Conservation (phyloP, 2,329 filamentous ascomycete species). For the Cyphellophora attinorum region DNA sequence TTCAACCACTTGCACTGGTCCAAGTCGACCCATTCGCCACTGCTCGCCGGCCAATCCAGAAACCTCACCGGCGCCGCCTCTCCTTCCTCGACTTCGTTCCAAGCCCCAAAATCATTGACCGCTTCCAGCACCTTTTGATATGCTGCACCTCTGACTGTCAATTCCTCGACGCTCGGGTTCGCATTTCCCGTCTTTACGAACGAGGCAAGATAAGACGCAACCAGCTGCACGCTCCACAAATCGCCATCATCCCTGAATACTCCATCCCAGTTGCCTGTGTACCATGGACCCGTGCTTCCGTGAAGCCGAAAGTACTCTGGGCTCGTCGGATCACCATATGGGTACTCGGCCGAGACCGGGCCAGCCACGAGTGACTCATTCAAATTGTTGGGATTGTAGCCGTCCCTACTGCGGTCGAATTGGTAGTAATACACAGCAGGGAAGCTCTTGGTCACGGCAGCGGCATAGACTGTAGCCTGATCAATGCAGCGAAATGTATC, state of each 20-base stretch:
- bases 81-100: constrained; percentile 28
- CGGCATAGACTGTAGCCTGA: constrained; percentile 48
- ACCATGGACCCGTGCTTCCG: constrained; percentile 45
- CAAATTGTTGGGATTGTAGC: constrained; percentile 44
- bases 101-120: constrained; percentile 28
- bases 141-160: constrained; percentile 33
- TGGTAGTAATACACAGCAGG: constrained; percentile 49
- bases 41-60: constrained; percentile 37
- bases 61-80: constrained; percentile 30
- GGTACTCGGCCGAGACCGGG: constrained; percentile 25
- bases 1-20: constrained; percentile 41
- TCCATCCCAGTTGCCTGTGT: constrained; percentile 42
- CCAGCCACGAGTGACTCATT: constrained; percentile 28
- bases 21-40: constrained; percentile 37
- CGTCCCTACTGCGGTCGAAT: constrained; percentile 47
- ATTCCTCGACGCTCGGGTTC: constrained; percentile 37
- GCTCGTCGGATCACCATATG: constrained; percentile 40
- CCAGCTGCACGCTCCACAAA: constrained; percentile 35
- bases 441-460: constrained; percentile 35
- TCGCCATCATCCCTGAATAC: constrained; percentile 43
- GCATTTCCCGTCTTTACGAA: constrained; percentile 44
- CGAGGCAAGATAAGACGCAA: constrained; percentile 38
- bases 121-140: constrained; percentile 34
- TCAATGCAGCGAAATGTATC: constrained; percentile 51
- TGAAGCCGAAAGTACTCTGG: constrained; percentile 51